Percentiles rank a stretch among this genome's conserved stretches.
Evolutionary conservation across 805 yeast species (phyloP).

Genomic region (Pichia occidentalis): DNA sequence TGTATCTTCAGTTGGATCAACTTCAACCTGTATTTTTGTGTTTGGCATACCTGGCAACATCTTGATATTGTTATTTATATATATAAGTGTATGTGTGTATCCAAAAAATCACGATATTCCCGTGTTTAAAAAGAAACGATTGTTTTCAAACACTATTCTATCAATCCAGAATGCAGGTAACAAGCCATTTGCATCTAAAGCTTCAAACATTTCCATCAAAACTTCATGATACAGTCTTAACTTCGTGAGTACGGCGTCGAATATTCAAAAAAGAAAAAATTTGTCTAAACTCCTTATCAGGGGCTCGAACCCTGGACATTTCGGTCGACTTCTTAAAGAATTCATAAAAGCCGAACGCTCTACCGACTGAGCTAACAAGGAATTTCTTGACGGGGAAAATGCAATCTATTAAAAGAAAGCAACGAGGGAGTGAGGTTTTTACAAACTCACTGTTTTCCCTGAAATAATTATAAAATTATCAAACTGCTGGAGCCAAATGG

Average conservation of each 20-base stretch:
- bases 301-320: slow-evolving; percentile 61
- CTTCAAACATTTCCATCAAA: too few relatives aligned
- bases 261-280: slow-evolving; percentile 2
- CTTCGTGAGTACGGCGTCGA: neutral
- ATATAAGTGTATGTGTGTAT: neutral
- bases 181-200: too few relatives aligned
- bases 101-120: neutral
- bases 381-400: slow-evolving; percentile 1
- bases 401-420: too few relatives aligned
- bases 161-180: too few relatives aligned
- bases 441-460: too few relatives aligned
- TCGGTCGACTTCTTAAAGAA: slow-evolving; percentile 36
- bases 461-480: too few relatives aligned
- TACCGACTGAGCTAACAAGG: slow-evolving; percentile 57
- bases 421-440: too few relatives aligned
- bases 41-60: slow-evolving; percentile 26
- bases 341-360: slow-evolving; percentile 61
- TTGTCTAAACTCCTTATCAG: slow-evolving; percentile 39
- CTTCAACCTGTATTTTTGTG: slow-evolving; percentile 72
- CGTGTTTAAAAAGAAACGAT: neutral
- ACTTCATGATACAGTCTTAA: neutral
- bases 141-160: neutral
- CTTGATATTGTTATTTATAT: neutral
- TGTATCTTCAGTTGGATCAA: slow-evolving; percentile 93
- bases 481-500: too few relatives aligned